Conservation (phyloP, 1,284 basidiomycete species). For the Termitomyces sp. region DNA sequence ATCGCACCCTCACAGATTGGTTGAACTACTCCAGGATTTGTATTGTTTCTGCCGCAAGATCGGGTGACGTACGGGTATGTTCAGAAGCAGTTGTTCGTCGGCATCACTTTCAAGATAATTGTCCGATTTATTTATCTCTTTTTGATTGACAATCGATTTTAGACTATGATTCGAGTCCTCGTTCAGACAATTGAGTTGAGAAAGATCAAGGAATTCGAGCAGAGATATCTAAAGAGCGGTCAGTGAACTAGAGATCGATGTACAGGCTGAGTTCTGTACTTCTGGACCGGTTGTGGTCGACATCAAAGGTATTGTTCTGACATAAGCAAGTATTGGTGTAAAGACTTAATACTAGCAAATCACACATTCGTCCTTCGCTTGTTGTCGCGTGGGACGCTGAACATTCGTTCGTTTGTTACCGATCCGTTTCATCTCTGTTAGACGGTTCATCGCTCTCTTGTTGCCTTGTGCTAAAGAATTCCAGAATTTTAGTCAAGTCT, state of each 20-base stretch:
- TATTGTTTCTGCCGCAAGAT: background rate
- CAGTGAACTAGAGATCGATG: conserved; percentile 1
- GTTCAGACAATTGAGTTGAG: conserved; percentile 73
- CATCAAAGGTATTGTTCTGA: conserved; percentile 13
- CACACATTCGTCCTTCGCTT: conserved; percentile 89
- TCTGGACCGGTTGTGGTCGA: conserved; percentile 14
- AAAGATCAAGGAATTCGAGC: conserved; percentile 53
- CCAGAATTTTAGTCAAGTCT: background rate
- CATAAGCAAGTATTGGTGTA: conserved; percentile 12
- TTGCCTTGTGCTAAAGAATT: conserved; percentile 77
- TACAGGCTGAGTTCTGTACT: conserved; percentile 8
- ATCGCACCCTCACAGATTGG: conserved; percentile 70
- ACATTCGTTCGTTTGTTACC: conserved; percentile 69
- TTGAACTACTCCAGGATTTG: conserved; percentile 53
- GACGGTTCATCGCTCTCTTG: conserved; percentile 89
- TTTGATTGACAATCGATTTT: conserved; percentile 50
- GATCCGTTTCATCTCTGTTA: conserved; percentile 87
- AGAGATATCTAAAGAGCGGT: conserved; percentile 44
- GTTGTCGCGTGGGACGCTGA: conserved; percentile 83
- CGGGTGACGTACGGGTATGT: conserved; percentile 46
- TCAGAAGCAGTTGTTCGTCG: conserved; percentile 75
- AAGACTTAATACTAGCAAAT: conserved; percentile 47
- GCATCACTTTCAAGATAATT: conserved; percentile 71
- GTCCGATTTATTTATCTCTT: conserved; percentile 39
- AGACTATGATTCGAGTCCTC: conserved; percentile 60